Evolutionary conservation across 192 early-diverging fungal genomes (phyloP).

Genomic region (Anaeromyces robustus): DNA sequence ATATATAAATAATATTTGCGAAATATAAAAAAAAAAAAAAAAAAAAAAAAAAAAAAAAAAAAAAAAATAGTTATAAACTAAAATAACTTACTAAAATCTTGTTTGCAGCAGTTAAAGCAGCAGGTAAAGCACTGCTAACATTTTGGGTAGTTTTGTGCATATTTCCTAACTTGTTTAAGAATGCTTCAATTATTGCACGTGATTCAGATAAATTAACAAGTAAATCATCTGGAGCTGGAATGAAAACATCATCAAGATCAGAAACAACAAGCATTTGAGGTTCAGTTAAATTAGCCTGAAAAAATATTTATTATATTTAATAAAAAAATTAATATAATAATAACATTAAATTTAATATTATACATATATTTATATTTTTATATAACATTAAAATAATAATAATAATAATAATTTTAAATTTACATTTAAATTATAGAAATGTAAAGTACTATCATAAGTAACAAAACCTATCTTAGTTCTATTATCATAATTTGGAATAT

Average conservation of each 20-base stretch:
- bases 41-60: too few species aligned
- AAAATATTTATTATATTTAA: too few species aligned
- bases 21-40: too few species aligned
- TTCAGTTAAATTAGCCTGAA: slow-evolving; percentile 36
- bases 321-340: background rate
- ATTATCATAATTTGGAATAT: slow-evolving; percentile 74
- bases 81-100: slow-evolving; percentile 52
- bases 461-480: slow-evolving; percentile 81
- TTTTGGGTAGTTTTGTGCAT: slow-evolving; percentile 78
- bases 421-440: slow-evolving; percentile 80
- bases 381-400: background rate
- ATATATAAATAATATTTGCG: too few species aligned
- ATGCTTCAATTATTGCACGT: slow-evolving; percentile 46
- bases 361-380: background rate
- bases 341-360: slow-evolving; percentile 8
- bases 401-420: background rate
- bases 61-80: too few species aligned
- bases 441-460: slow-evolving; percentile 71
- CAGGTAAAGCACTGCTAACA: slow-evolving; percentile 62
- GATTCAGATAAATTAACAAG: slow-evolving; percentile 78
- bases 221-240: slow-evolving; percentile 79
- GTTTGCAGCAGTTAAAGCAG: slow-evolving; percentile 65
- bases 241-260: slow-evolving; percentile 75
- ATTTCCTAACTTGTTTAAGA: slow-evolving; percentile 54
- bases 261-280: slow-evolving; percentile 90